A percentile compares a stretch with the other conserved stretches of the same genome.
These are phyloP conservation scores for Gentiana dahurica DNA, from an alignment of 257 asterid species.

Conservation along the genomic window DNA sequence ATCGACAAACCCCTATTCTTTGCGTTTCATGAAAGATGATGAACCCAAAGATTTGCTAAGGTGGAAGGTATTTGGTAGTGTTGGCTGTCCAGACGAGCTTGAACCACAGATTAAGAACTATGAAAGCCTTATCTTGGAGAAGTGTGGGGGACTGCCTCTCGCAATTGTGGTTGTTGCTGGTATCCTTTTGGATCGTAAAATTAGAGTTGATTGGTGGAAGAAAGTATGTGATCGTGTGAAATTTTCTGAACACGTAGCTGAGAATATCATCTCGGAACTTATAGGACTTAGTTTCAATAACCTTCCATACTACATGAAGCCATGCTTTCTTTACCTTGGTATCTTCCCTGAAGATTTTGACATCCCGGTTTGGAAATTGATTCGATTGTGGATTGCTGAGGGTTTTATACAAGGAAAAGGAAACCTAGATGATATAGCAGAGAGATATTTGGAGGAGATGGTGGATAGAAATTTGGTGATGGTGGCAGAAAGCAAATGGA, in stretches of 20 bases:
- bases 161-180: slow-evolving; percentile 23
- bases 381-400: slow-evolving; percentile 4
- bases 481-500: neutral
- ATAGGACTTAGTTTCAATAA: slow-evolving; percentile 7
- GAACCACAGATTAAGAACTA: no score
- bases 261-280: neutral
- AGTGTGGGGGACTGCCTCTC: slow-evolving; percentile 7
- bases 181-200: slow-evolving; percentile 10
- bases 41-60: slow-evolving; percentile 44
- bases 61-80: slow-evolving; percentile 26
- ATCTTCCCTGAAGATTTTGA: slow-evolving; percentile 5
- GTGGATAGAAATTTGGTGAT: slow-evolving; percentile 6
- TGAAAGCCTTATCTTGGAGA: no score
- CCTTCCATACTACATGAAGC: slow-evolving; percentile 7
- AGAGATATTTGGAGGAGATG: neutral
- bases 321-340: slow-evolving; percentile 13
- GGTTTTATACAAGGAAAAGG: slow-evolving; percentile 6
- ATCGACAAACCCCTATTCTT: slow-evolving; percentile 10
- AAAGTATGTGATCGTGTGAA: slow-evolving; percentile 4
- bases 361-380: slow-evolving; percentile 4
- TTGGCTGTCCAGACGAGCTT: no score
- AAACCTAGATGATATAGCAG: slow-evolving; percentile 1
- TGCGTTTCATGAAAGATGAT: slow-evolving; percentile 15
- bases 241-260: neutral
- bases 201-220: slow-evolving; percentile 1